Evolutionary conservation across 2,329 filamentous ascomycete species (phyloP).

Genomic region (Westerdykella ornata): DNA sequence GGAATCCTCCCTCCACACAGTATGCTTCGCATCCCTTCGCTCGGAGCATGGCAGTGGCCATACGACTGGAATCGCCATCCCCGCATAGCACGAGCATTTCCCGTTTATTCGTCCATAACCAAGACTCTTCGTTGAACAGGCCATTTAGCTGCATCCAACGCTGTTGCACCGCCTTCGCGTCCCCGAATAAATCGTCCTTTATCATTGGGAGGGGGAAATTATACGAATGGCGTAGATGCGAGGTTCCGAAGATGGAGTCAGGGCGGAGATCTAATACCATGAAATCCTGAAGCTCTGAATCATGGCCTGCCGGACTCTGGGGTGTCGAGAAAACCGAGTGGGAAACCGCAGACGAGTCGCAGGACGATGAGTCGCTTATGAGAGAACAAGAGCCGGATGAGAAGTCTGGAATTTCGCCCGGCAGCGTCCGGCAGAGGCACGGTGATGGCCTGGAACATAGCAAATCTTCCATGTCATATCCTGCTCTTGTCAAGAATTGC

Average conservation of each 20-base stretch:
- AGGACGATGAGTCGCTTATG: slow-evolving; percentile 2
- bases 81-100: slow-evolving; percentile 4
- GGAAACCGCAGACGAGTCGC: neutral
- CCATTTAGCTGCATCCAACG: slow-evolving; percentile 3
- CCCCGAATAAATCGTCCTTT: slow-evolving; percentile 3
- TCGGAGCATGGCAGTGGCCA: slow-evolving; percentile 5
- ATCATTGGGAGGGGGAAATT: slow-evolving; percentile 4
- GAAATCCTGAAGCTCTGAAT: neutral
- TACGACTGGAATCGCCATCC: slow-evolving; percentile 4
- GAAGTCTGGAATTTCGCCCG: neutral
- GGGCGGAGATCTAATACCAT: slow-evolving; percentile 3
- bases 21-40: slow-evolving; percentile 5
- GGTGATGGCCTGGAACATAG: neutral
- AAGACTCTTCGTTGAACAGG: neutral
- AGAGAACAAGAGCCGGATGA: neutral
- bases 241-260: neutral
- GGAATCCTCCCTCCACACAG: slow-evolving; percentile 7
- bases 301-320: neutral
- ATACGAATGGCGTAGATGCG: slow-evolving; percentile 1
- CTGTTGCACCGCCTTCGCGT: slow-evolving; percentile 4
- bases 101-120: neutral
- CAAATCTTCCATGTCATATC: no score
- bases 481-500: no score
- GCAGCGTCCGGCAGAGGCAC: slow-evolving; percentile 2
- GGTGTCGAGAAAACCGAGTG: slow-evolving; percentile 1